Evolutionary conservation across 306 rosid genomes (phyloP), one percentile per base, ranked within the genome.

Genomic region (Parietaria judaica): DNA sequence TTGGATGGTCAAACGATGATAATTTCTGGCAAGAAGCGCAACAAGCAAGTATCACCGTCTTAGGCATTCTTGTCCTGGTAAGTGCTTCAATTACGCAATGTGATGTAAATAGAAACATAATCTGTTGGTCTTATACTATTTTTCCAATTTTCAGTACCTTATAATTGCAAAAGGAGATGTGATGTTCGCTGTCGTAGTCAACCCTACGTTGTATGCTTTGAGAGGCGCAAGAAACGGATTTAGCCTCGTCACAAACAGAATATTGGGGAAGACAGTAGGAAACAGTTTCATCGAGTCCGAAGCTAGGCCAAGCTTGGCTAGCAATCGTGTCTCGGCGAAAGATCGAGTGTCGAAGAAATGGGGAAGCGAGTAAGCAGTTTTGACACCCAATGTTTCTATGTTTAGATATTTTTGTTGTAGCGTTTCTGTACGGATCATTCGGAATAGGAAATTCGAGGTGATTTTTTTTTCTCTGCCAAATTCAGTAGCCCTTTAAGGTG

Each of bases 1-100:
- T 88, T 73, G 94, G 99, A 50, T 92, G 99, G 99, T 86, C 81
- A 23, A 83, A 75, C 54, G 99, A 72, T n/a, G 99, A 82, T 60
- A 76, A 79, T 65, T 92, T 92, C 72, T 86, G 99, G 99, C 88
- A 52, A 69, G 99, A 92, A 80, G 88, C 90, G 10, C 85, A 76
- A 78, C 87, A 84, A 70, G 79, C 90, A 3, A 71, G 65, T 74
- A 94, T 92, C 58, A 75, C 99, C 35, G 61, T 88, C 52, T 64
- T 88, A 36, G 99, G 88, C 59, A 83, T 92, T 44, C 0, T 84
- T 49, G 53, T 86, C 70, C 45, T 86, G 76, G 99, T 92, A 80
- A 76, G 84, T 55, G 71, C 41, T n/a, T 48, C 59, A 37, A 37
- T 76, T 53, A 53, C 53, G 35, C 36, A 47, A 0, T 13, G 55